These are phyloP conservation scores for Talaromyces verruculosus DNA, from an alignment of 2,329 filamentous ascomycete species.

Conservation along the genomic window DNA sequence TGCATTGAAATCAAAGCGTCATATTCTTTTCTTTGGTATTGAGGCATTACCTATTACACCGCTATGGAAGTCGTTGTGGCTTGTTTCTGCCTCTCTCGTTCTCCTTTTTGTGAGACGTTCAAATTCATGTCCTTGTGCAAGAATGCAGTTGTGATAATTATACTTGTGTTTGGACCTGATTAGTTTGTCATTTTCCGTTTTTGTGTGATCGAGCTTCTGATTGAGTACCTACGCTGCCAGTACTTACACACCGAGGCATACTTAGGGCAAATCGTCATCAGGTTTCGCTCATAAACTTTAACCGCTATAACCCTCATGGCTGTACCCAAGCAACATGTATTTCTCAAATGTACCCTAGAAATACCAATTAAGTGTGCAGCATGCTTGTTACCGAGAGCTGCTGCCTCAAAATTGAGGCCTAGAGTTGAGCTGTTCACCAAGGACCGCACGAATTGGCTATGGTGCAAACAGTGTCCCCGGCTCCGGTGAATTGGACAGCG, in stretches of 20 bases:
- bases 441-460: too few relatives aligned
- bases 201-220: too few relatives aligned
- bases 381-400: constrained; percentile 6
- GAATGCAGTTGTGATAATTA: not conserved
- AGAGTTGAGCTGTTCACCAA: too few relatives aligned
- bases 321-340: not conserved
- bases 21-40: not conserved
- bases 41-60: not conserved
- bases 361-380: constrained; percentile 34
- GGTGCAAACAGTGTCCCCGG: too few relatives aligned
- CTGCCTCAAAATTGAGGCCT: too few relatives aligned
- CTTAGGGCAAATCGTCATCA: too few relatives aligned
- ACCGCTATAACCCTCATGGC: not conserved
- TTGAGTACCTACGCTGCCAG: too few relatives aligned
- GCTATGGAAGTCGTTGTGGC: not conserved
- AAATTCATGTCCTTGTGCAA: not conserved
- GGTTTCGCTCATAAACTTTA: too few relatives aligned
- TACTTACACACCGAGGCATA: too few relatives aligned
- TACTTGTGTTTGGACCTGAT: not conserved
- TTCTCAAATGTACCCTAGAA: not conserved
- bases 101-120: not conserved
- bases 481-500: too few relatives aligned
- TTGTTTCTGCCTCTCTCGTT: not conserved
- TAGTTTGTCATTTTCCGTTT: not conserved
- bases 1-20: constrained; percentile 3